Percentiles rank a stretch among this genome's conserved stretches.
These are phyloP conservation scores for Salix purpurea DNA, from an alignment of 345 rosid genomes.

Conservation along the genomic window DNA sequence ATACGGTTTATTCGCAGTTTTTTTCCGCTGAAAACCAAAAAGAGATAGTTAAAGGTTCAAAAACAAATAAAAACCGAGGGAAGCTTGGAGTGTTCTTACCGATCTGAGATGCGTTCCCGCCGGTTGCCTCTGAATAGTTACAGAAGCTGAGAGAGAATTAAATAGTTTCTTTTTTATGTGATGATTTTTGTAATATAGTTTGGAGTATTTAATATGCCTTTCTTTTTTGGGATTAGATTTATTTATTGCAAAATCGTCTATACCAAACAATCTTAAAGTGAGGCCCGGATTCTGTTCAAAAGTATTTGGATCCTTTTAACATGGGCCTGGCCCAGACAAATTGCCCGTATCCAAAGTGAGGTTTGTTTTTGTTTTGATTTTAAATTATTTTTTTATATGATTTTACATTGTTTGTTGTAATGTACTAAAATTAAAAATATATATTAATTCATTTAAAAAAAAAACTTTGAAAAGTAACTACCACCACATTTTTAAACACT, in stretches of 20 bases:
- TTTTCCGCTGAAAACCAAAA: neutral
- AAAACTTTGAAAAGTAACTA: too few relatives aligned
- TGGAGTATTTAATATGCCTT: neutral
- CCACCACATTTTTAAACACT: too few relatives aligned
- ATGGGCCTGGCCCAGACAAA: neutral
- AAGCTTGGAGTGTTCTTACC: constrained; percentile 18
- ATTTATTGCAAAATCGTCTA: neutral
- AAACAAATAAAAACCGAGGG: neutral
- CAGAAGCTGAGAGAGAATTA: constrained; percentile 3
- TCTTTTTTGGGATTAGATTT: neutral
- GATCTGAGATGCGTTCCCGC: constrained; percentile 40
- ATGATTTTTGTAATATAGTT: neutral
- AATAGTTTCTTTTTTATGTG: neutral
- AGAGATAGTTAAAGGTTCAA: neutral
- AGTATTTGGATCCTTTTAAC: neutral
- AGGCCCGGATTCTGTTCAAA: neutral
- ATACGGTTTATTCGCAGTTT: neutral
- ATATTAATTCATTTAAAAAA: too few relatives aligned
- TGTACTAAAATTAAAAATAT: too few relatives aligned
- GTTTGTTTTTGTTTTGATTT: too few relatives aligned
- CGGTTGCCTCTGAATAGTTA: constrained; percentile 15
- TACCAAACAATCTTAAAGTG: neutral
- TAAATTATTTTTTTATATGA: too few relatives aligned
- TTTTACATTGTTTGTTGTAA: too few relatives aligned
- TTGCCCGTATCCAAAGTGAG: neutral